Evolutionary conservation across 2,329 filamentous ascomycete species (phyloP).

Genomic region (Lasiodiplodia gonubiensis): DNA sequence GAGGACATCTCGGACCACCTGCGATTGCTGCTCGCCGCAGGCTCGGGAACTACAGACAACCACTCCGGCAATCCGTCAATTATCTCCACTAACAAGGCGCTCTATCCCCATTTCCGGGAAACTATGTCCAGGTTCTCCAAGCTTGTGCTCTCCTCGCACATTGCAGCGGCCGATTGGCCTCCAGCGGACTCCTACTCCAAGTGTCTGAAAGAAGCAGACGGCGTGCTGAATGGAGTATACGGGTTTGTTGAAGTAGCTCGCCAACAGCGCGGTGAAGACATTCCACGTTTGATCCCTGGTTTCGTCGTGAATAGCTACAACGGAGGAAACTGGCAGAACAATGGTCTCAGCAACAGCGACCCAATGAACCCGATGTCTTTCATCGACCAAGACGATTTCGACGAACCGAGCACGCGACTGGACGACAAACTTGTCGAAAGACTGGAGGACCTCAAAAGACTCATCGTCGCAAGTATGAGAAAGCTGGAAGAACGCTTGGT

Average conservation of each 20-base stretch:
- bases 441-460: conserved; percentile 82
- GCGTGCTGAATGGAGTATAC: conserved; percentile 90
- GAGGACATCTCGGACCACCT: conserved; percentile 98
- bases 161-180: conserved; percentile 94
- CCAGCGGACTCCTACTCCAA: conserved; percentile 93
- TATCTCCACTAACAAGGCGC: conserved; percentile 94
- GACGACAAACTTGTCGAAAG: conserved; percentile 80
- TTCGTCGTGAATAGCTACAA: conserved; percentile 85
- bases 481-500: conserved; percentile 84
- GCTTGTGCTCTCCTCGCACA: conserved; percentile 94
- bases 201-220: conserved; percentile 96
- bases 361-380: conserved; percentile 70
- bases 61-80: conserved; percentile 99
- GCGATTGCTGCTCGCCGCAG: conserved; percentile 88
- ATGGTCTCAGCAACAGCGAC: conserved; percentile 68
- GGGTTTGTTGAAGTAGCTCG: conserved; percentile 95
- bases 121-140: conserved; percentile 99
- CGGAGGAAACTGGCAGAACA: conserved; percentile 85
- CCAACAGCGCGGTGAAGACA: conserved; percentile 90
- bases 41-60: conserved; percentile 96
- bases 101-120: conserved; percentile 96
- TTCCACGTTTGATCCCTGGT: conserved; percentile 89
- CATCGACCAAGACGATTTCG: conserved; percentile 84
- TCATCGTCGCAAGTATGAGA: conserved; percentile 83
- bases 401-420: conserved; percentile 77